A percentile compares a stretch with the other conserved stretches of the same genome.
Conservation (phyloP, 352 stramenopile species). For the Thalassiosira livingstoniorum region DNA sequence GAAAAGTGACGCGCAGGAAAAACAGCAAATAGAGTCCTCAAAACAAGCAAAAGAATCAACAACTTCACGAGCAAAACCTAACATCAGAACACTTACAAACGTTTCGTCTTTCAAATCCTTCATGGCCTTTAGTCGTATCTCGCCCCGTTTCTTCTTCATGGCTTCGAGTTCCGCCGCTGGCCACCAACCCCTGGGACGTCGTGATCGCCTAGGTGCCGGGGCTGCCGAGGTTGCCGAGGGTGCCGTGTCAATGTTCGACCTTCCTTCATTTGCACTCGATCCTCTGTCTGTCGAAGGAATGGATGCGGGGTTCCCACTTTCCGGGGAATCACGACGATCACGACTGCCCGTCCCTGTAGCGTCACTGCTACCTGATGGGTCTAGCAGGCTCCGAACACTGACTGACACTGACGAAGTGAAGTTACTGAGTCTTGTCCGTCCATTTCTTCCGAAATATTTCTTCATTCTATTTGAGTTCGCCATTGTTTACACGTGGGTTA, state of each 20-base stretch:
- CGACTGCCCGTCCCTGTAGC: too few species aligned
- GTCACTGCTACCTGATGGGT: too few species aligned
- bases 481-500: too few species aligned
- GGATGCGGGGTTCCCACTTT: not conserved
- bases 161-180: not conserved
- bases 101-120: constrained; percentile 32
- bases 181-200: constrained; percentile 26
- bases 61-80: not conserved
- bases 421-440: too few species aligned
- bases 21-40: not conserved
- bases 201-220: not conserved
- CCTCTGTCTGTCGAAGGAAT: not conserved
- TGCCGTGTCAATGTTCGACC: not conserved
- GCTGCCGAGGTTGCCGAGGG: not conserved
- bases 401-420: too few species aligned
- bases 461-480: too few species aligned
- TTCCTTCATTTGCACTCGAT: not conserved
- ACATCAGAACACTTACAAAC: constrained; percentile 16
- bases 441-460: too few species aligned
- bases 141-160: not conserved
- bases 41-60: not conserved
- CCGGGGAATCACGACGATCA: too few species aligned
- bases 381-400: too few species aligned
- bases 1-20: not conserved
- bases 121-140: constrained; percentile 21